A percentile compares a stretch with the other conserved stretches of the same genome.
These are phyloP conservation scores for Scedosporium minutisporum DNA, from an alignment of 2,329 filamentous ascomycete species.

Conservation along the genomic window DNA sequence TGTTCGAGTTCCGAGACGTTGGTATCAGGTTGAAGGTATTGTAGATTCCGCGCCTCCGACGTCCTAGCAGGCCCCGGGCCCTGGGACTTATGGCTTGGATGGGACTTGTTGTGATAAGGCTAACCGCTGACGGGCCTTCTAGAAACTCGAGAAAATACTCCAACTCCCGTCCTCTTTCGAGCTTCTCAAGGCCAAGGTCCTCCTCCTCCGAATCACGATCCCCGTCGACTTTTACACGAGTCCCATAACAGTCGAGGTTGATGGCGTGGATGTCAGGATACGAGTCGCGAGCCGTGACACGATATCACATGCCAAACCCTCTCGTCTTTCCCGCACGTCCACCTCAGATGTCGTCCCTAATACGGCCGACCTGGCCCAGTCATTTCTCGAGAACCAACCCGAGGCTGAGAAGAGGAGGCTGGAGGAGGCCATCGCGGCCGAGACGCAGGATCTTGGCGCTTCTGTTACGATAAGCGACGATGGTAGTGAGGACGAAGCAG, in stretches of 20 bases:
- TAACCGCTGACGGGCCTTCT: slow-evolving; percentile 12
- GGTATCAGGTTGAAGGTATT: slow-evolving; percentile 67
- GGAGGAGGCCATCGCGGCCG: slow-evolving; percentile 57
- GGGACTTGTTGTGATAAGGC: slow-evolving; percentile 7
- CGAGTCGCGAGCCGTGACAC: slow-evolving; percentile 28
- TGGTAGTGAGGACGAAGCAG: slow-evolving; percentile 49
- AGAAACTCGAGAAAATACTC: slow-evolving; percentile 73
- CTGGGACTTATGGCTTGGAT: background rate
- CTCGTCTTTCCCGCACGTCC: slow-evolving; percentile 10
- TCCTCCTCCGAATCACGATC: slow-evolving; percentile 69
- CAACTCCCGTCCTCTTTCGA: slow-evolving; percentile 64
- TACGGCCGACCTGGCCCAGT: slow-evolving; percentile 63
- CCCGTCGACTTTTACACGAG: slow-evolving; percentile 82
- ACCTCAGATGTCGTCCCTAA: slow-evolving; percentile 46
- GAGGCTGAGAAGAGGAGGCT: slow-evolving; percentile 55
- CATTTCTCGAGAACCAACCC: slow-evolving; percentile 66
- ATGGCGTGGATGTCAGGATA: slow-evolving; percentile 67
- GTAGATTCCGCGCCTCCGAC: slow-evolving; percentile 9
- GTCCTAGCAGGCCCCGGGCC: background rate
- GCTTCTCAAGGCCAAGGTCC: slow-evolving; percentile 64
- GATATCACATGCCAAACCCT: slow-evolving; percentile 12
- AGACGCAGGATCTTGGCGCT: slow-evolving; percentile 52
- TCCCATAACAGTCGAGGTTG: slow-evolving; percentile 71
- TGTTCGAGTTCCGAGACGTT: slow-evolving; percentile 79
- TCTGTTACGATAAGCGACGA: slow-evolving; percentile 53